Base-by-base conservation (phyloP, 495 filamentous ascomycete species). In the Monascus purpureus region DNA sequence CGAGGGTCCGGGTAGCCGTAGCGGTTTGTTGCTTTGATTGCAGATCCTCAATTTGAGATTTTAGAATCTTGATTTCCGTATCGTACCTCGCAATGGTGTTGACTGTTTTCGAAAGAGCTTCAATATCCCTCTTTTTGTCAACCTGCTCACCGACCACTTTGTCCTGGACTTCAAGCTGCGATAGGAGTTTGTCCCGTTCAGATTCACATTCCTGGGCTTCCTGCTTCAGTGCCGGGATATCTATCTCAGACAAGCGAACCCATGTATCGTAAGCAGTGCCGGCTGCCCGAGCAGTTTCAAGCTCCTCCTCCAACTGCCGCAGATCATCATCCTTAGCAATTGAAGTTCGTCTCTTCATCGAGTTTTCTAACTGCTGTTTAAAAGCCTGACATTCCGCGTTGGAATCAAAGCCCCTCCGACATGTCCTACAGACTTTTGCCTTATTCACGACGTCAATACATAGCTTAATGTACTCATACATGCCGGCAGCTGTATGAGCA, bases 131-230 rank as follows among this genome's bases (percentile, higher is more conserved):
- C 48, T 73, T 82, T 26, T 66, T 70, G 16, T 78, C 68, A 28
- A 69, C 60, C 15, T 60, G 70, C 30, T 80, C 67, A 29, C 64
- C 66, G 41, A 93, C 76, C 22, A 61, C 47, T 8, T 62, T 67
- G 43, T 94, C 88, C 39, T 84, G 71, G 14, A 73, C 61, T 42
- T 95, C 84, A 6, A 90, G 57, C 28, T 73, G 63, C 18, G 61
- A 63, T 30, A 86, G 54, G 27, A 88, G 58, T 22, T 53, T 48
- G 24, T 69, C 70, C 25, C 71, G 73, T 42, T 76, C 66, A 7
- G 44, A 45, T 42, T 68, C 61, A 29, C 66, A 51, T 7, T 63
- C 51, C 20, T 62, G 53, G 13, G 80, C 61, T 29, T 88, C 78
- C 17, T 69, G 63, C 35, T 72, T 61, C 3, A 86, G 40, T 0